Evolutionary conservation across 2,329 filamentous ascomycete genomes (phyloP).

Genomic region (Aspergillus sojae): DNA sequence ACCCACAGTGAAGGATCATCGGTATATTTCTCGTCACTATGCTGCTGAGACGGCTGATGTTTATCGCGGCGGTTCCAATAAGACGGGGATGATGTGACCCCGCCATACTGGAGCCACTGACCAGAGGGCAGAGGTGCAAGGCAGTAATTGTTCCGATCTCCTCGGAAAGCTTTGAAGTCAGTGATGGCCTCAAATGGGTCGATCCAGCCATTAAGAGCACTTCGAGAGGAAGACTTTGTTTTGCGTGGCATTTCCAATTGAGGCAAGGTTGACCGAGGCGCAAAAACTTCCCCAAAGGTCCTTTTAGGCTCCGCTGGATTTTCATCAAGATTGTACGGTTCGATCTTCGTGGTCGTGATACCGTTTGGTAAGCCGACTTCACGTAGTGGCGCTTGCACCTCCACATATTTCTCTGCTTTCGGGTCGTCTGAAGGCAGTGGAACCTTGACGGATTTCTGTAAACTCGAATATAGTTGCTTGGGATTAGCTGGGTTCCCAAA

Average conservation of each 20-base stretch:
- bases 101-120: constrained; percentile 49
- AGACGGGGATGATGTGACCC: constrained; percentile 40
- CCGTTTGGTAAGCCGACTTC: constrained; percentile 73
- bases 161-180: constrained; percentile 35
- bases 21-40: constrained; percentile 26
- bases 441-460: constrained; percentile 58
- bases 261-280: constrained; percentile 40
- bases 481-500: constrained; percentile 74
- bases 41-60: constrained; percentile 24
- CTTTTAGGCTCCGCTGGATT: constrained; percentile 34
- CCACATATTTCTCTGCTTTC: constrained; percentile 37
- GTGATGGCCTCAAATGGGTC: constrained; percentile 44
- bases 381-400: constrained; percentile 55
- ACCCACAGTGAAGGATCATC: constrained; percentile 33
- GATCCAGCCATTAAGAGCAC: constrained; percentile 40
- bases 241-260: constrained; percentile 45
- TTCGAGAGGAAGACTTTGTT: constrained; percentile 35
- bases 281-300: constrained; percentile 50
- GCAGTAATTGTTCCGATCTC: constrained; percentile 45
- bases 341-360: constrained; percentile 68
- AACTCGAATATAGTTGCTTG: constrained; percentile 82
- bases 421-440: constrained; percentile 41
- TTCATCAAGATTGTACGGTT: constrained; percentile 52
- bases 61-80: constrained; percentile 43
- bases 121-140: constrained; percentile 43